Evolutionary conservation across 2,329 filamentous ascomycete species (phyloP), one percentile per base, ranked within the genome.

Genomic region (Cercospora sp.): DNA sequence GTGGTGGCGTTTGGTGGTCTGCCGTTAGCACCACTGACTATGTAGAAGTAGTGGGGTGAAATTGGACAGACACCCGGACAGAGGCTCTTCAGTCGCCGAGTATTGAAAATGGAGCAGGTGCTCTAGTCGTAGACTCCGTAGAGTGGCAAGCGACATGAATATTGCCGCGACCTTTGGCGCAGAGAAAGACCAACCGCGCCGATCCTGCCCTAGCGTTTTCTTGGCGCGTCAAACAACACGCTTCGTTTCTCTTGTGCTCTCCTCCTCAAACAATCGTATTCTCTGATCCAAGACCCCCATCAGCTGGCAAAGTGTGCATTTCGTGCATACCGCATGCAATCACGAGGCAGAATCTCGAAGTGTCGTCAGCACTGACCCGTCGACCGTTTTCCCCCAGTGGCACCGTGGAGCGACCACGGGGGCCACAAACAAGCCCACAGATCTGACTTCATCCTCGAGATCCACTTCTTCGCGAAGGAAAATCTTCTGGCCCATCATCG

Each of bases 1-100:
- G 70, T 73, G 51, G 60, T 57, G 23, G 71, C 71, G 3, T 72
- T 73, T 63, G 71, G 67, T 5, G 69, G 71, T 7, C 23, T 72
- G 39, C 70, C 70, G 36, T 60, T 72, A 9, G 70, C 70, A 48
- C 70, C 70, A 26, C 16, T 63, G 26, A 63, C 60, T 8, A 63
- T 63, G 60, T 63, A 63, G 45, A 55, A 13, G 55, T 16, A 36
- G 9, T 53, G 18, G 18, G 48, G 2, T 8, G 16, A 8, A n/a
- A n/a, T 3, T 39, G 36, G 36, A n/a, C 36, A 39, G 36, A 39
- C 36, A 39, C 16, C 5, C 36, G 36, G 36, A 39, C 36, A 39
- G 2, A 39, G 36, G 13, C 36, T 16, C 5, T 39, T 16, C 16
- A 6, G 6, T 7, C 16, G 45, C 45, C 45, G 45, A 13, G 45